phyloP scores from a whole-genome alignment of 805 yeast species.

The Kurtzmaniella cleridarum region DNA sequence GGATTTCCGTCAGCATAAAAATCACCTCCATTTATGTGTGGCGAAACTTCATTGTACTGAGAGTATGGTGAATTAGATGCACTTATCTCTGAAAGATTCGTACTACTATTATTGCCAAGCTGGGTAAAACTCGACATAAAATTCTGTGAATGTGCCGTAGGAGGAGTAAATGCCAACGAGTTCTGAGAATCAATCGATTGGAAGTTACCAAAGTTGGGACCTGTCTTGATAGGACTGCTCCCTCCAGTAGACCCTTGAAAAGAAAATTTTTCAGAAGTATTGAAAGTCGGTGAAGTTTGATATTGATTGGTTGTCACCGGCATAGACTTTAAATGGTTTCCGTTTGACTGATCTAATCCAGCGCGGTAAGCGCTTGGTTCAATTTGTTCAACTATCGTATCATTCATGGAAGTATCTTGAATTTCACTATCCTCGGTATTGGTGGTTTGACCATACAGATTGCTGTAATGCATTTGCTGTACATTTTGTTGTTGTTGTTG shows the following conservation, averaged over 20 bases:
- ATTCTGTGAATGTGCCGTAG: slow-evolving; percentile 12
- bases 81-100: slow-evolving; percentile 34
- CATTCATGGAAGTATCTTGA: background rate
- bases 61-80: slow-evolving; percentile 16
- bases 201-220: slow-evolving; percentile 15
- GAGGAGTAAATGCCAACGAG: slow-evolving; percentile 33
- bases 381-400: no score
- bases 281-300: slow-evolving; percentile 19
- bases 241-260: slow-evolving; percentile 4
- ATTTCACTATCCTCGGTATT: background rate
- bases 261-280: slow-evolving; percentile 11
- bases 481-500: slow-evolving; percentile 8
- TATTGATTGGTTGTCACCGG: no score
- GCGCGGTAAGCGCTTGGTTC: no score
- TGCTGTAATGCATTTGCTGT: background rate
- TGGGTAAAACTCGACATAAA: slow-evolving; percentile 27
- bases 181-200: slow-evolving; percentile 32
- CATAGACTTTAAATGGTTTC: no score
- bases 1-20: slow-evolving; percentile 1
- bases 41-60: background rate
- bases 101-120: slow-evolving; percentile 33
- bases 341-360: no score
- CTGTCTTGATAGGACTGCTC: slow-evolving; percentile 3
- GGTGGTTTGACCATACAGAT: no score
- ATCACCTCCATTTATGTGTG: background rate